Conservation (phyloP, 164 flowering plant species). For the Houttuynia cordata region DNA sequence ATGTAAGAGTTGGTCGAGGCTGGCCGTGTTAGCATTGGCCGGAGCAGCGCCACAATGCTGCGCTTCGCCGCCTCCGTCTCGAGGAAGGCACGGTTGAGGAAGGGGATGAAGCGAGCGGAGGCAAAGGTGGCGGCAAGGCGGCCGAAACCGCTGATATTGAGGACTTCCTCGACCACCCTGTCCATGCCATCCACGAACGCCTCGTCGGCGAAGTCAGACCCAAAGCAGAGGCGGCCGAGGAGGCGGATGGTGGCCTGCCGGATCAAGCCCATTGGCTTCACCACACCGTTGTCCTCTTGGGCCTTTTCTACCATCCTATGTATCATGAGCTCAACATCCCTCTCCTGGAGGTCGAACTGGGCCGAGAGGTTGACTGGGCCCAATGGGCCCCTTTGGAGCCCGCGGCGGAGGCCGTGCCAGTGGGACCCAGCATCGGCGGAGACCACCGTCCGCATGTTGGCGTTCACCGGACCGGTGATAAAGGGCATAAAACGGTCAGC, state of each 20-base stretch:
- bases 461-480: not conserved
- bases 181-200: constrained; percentile 7
- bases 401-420: constrained; percentile 8
- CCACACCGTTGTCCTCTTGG: not conserved
- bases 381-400: constrained; percentile 6
- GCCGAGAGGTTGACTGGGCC: too few relatives aligned
- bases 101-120: constrained; percentile 5
- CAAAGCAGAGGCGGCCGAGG: constrained; percentile 3
- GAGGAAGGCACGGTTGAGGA: constrained; percentile 1
- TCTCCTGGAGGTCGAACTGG: constrained; percentile 8
- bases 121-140: constrained; percentile 1
- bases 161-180: constrained; percentile 1
- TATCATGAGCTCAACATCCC: constrained; percentile 2
- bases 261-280: constrained; percentile 4
- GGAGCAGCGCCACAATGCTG: constrained; percentile 2
- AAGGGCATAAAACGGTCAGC: not conserved
- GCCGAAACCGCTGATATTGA: constrained; percentile 1
- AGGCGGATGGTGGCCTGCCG: not conserved
- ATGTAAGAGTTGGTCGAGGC: constrained; percentile 3
- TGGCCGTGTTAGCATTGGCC: not conserved
- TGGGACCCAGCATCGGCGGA: constrained; percentile 2
- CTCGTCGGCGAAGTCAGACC: constrained; percentile 2
- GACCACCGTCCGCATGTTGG: constrained; percentile 6
- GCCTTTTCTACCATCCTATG: constrained; percentile 5
- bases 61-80: constrained; percentile 5